Conservation (phyloP, 2,329 filamentous ascomycete species). For the Alternaria brassicicola region DNA sequence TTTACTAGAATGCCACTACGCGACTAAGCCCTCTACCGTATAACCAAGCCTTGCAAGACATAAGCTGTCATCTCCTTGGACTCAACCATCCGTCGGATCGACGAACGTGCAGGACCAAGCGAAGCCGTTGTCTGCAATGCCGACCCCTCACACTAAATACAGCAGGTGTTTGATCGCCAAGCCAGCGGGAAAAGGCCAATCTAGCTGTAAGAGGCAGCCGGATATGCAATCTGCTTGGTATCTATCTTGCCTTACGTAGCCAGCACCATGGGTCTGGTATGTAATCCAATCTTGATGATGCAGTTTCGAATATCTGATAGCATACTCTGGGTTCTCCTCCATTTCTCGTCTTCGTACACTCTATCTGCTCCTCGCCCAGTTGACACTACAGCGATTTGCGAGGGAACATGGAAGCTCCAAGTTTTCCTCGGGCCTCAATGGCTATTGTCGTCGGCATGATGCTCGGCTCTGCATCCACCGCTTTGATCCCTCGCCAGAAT, state of each 20-base stretch:
- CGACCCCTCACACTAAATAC: neutral
- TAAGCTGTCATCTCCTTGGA: neutral
- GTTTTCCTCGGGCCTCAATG: slow-evolving; percentile 9
- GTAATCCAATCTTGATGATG: neutral
- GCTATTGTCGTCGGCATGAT: slow-evolving; percentile 24
- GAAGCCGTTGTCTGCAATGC: neutral
- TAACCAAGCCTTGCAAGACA: neutral
- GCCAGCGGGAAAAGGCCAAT: neutral
- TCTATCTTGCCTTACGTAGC: neutral
- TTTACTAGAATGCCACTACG: neutral
- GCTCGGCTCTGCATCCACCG: slow-evolving; percentile 23
- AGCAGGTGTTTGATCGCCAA: slow-evolving; percentile 1
- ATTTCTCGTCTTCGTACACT: neutral
- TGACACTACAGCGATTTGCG: neutral
- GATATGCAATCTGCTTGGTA: neutral
- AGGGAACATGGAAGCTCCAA: neutral
- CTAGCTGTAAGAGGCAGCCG: slow-evolving; percentile 2
- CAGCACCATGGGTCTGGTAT: neutral
- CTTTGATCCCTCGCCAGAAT: slow-evolving; percentile 19
- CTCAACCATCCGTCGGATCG: neutral
- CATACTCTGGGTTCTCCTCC: neutral
- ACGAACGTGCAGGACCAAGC: neutral
- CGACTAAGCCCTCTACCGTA: neutral
- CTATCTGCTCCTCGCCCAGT: neutral
- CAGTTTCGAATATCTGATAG: neutral